Evolutionary conservation across 306 rosid species (phyloP).

Genomic region (Herpetospermum pedunculosum): DNA sequence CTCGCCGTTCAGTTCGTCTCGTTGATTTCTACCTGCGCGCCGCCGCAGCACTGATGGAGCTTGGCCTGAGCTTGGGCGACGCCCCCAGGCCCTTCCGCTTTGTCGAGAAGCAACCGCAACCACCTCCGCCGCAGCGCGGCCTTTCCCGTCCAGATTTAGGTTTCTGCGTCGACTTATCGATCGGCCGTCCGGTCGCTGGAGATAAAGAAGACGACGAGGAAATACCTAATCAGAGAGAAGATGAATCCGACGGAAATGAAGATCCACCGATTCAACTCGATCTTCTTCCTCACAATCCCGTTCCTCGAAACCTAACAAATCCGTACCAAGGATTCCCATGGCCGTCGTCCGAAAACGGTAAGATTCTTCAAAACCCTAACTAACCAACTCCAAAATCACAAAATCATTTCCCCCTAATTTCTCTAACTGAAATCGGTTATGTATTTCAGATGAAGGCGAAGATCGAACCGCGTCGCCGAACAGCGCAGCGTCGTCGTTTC

Average conservation of each 20-base stretch:
- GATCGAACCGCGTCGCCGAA: slow-evolving; percentile 19
- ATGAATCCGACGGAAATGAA: background rate
- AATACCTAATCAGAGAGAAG: background rate
- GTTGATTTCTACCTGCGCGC: background rate
- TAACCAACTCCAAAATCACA: background rate
- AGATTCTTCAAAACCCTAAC: background rate
- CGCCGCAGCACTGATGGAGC: slow-evolving; percentile 20
- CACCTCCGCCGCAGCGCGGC: background rate
- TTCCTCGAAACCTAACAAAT: slow-evolving; percentile 10
- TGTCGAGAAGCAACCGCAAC: slow-evolving; percentile 1
- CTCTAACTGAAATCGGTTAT: background rate
- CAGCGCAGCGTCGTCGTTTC: slow-evolving; percentile 28
- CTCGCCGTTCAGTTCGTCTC: background rate
- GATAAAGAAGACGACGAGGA: background rate
- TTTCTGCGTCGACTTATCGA: slow-evolving; percentile 23
- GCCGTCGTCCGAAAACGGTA: slow-evolving; percentile 20
- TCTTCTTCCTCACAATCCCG: slow-evolving; percentile 28
- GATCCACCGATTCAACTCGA: slow-evolving; percentile 22
- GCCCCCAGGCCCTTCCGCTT: slow-evolving; percentile 12
- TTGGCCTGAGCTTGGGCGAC: slow-evolving; percentile 25
- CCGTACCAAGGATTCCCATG: slow-evolving; percentile 22
- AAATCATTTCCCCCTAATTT: background rate
- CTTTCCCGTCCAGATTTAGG: slow-evolving; percentile 1
- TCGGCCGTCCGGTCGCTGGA: slow-evolving; percentile 9
- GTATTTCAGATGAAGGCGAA: slow-evolving; percentile 6